Evolutionary conservation across 2,329 filamentous ascomycete species (phyloP).

Genomic region (Decorospora gaudefroyi): DNA sequence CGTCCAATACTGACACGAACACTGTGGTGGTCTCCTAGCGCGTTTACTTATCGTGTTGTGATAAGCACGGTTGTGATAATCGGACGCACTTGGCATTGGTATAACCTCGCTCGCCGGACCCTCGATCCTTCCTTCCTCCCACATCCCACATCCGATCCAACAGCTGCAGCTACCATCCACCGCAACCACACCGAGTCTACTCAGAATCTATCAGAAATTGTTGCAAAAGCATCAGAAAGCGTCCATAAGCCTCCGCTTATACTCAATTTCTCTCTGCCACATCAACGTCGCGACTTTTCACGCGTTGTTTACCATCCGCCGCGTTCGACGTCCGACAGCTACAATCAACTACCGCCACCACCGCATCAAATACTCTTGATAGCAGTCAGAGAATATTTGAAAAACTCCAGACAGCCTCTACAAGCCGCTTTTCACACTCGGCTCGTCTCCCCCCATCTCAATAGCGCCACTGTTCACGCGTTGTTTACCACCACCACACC

Average conservation of each 20-base stretch:
- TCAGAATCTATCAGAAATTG: slow-evolving; percentile 5
- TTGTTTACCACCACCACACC: slow-evolving; percentile 22
- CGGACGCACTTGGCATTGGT: slow-evolving; percentile 11
- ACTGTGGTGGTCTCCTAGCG: too few species aligned
- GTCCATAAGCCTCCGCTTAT: neutral
- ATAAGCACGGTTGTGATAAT: too few species aligned
- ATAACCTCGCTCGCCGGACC: slow-evolving; percentile 1
- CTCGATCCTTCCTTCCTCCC: slow-evolving; percentile 18
- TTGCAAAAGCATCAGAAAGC: slow-evolving; percentile 3
- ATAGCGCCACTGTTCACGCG: slow-evolving; percentile 18
- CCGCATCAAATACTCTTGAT: slow-evolving; percentile 2
- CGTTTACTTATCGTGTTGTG: too few species aligned
- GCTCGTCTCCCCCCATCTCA: too few species aligned
- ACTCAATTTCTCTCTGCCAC: neutral
- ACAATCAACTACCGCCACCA: neutral
- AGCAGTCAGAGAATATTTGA: neutral
- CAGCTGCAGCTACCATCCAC: slow-evolving; percentile 21
- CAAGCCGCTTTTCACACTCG: neutral
- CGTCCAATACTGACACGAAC: neutral
- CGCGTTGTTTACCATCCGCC: slow-evolving; percentile 31
- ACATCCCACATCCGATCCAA: slow-evolving; percentile 21
- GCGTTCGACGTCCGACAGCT: neutral
- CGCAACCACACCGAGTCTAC: slow-evolving; percentile 5
- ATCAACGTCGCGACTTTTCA: slow-evolving; percentile 11
- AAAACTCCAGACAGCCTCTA: neutral